Percentiles rank a stretch among this genome's conserved stretches.
These are phyloP conservation scores for Trichoderma guizhouense DNA, from an alignment of 2,329 filamentous ascomycete species.

Conservation along the genomic window DNA sequence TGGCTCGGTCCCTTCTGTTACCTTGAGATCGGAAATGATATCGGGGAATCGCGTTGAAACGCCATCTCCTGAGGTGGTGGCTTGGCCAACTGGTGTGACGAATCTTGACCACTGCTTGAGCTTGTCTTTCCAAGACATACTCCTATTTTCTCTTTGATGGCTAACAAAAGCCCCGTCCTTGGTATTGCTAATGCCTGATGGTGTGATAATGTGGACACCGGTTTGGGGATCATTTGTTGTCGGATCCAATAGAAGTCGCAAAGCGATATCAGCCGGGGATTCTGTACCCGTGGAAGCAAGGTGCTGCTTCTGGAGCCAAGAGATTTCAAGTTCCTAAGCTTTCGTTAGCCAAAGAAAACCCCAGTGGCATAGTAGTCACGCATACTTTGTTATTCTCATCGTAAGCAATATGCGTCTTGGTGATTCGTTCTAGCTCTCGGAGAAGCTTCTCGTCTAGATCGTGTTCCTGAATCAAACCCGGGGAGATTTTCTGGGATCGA, in stretches of 20 bases:
- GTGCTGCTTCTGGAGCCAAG: conserved; percentile 39
- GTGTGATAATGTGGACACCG: conserved; percentile 25
- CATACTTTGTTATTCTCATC: conserved; percentile 25
- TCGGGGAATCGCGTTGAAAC: not conserved
- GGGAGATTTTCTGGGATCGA: conserved; percentile 27
- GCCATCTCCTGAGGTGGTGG: not conserved
- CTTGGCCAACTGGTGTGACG: conserved; percentile 23
- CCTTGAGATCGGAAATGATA: not conserved
- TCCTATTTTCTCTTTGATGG: conserved; percentile 31
- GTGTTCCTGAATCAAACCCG: conserved; percentile 21
- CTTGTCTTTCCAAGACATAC: conserved; percentile 36
- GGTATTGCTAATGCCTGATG: not conserved
- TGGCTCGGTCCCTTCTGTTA: not conserved
- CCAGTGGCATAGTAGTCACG: too few relatives aligned
- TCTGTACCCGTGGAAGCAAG: conserved; percentile 29
- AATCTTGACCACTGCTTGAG: conserved; percentile 32
- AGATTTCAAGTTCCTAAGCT: conserved; percentile 34
- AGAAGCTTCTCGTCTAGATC: conserved; percentile 26
- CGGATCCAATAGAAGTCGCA: conserved; percentile 42
- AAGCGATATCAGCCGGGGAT: conserved; percentile 42
- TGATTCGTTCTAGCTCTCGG: conserved; percentile 32
- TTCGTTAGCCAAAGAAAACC: not conserved
- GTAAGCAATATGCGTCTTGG: conserved; percentile 31
- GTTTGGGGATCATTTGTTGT: not conserved
- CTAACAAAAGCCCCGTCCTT: conserved; percentile 21